Percentiles rank a stretch among this genome's conserved stretches.
Conservation (phyloP, 2,329 filamentous ascomycete genomes). For the Bipolaris bicolor region DNA sequence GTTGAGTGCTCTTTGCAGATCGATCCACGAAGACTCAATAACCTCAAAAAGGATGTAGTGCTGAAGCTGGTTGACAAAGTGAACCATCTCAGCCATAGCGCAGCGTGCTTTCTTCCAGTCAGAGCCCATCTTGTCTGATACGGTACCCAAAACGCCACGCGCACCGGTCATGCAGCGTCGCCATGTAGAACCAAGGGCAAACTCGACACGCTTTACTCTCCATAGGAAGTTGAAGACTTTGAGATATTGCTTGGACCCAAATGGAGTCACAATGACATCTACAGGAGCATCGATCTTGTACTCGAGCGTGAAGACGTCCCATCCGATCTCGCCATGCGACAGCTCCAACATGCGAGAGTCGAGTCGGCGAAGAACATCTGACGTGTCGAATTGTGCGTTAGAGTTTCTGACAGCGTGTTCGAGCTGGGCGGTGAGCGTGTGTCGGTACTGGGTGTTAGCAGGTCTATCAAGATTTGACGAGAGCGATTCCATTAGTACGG, state of each 20-base stretch:
- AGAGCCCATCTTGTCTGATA: constrained; percentile 72
- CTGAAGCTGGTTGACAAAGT: constrained; percentile 95
- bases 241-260: constrained; percentile 93
- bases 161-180: constrained; percentile 94
- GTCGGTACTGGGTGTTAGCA: constrained; percentile 94
- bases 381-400: constrained; percentile 93
- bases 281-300: constrained; percentile 98
- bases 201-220: constrained; percentile 97
- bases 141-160: constrained; percentile 82
- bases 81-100: constrained; percentile 94
- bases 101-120: constrained; percentile 93
- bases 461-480: constrained; percentile 91
- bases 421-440: constrained; percentile 95
- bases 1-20: constrained; percentile 80
- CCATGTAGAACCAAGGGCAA: constrained; percentile 89
- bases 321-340: constrained; percentile 94
- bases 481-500: constrained; percentile 93
- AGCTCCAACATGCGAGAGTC: constrained; percentile 99
- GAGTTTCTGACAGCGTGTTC: constrained; percentile 97
- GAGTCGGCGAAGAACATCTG: constrained; percentile 86
- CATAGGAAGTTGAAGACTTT: constrained; percentile 99
- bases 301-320: constrained; percentile 98
- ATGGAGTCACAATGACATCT: constrained; percentile 95
- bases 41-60: constrained; percentile 99
- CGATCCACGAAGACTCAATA: constrained; percentile 94